Conservation (phyloP, 2,329 filamentous ascomycete species). For the Fusarium liriodendri region DNA sequence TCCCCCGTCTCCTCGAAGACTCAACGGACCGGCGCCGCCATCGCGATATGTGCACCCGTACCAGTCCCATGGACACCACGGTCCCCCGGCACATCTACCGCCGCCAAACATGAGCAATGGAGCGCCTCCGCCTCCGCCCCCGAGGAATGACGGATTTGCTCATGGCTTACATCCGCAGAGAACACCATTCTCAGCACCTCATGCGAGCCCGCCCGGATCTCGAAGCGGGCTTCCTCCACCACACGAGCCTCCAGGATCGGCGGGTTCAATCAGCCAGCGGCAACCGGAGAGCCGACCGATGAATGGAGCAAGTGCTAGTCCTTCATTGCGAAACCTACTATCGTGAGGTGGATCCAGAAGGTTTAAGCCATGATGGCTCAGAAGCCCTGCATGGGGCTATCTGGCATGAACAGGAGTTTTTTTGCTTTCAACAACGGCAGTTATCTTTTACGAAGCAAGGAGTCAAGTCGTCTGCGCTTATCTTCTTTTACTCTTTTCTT, state of each 20-base stretch:
- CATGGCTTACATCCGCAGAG: slow-evolving; percentile 57
- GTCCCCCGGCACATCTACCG: slow-evolving; percentile 38
- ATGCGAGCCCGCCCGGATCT: slow-evolving; percentile 59
- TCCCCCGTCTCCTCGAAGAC: slow-evolving; percentile 61
- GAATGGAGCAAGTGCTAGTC: slow-evolving; percentile 80
- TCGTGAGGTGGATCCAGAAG: slow-evolving; percentile 56
- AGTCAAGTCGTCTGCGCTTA: not conserved
- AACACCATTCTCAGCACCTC: slow-evolving; percentile 55
- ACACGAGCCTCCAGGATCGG: slow-evolving; percentile 41
- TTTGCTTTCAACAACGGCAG: not conserved
- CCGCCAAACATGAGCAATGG: slow-evolving; percentile 50
- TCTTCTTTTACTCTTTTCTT: not conserved
- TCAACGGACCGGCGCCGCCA: slow-evolving; percentile 55
- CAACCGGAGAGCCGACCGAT: slow-evolving; percentile 58
- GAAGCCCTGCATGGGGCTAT: not conserved
- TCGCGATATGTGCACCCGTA: slow-evolving; percentile 55
- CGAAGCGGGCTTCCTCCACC: slow-evolving; percentile 51
- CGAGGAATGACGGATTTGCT: slow-evolving; percentile 49
- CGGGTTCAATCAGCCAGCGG: slow-evolving; percentile 35
- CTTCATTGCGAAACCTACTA: slow-evolving; percentile 79
- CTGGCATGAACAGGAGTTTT: not conserved
- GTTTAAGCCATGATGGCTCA: not conserved
- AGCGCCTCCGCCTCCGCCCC: slow-evolving; percentile 42
- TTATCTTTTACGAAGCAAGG: not conserved
- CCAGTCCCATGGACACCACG: slow-evolving; percentile 43